These are phyloP conservation scores for Fusarium sp. DNA, from an alignment of 2,329 filamentous ascomycete species.

Conservation along the genomic window DNA sequence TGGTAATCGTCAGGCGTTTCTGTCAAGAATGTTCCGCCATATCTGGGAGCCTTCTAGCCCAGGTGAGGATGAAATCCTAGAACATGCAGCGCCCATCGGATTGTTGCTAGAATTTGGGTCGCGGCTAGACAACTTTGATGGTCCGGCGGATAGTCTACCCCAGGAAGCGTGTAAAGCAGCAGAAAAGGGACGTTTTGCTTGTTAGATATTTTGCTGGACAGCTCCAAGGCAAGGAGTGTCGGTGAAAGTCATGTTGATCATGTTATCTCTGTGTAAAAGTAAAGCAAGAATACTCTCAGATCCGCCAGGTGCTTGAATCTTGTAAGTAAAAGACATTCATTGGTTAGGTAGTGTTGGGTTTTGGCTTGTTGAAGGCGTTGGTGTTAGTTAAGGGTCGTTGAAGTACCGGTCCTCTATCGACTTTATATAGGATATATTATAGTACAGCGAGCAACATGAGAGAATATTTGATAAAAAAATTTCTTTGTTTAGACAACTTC, in stretches of 20 bases:
- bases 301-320: neutral
- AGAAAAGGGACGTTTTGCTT: neutral
- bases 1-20: neutral
- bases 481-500: too few species aligned
- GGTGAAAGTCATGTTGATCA: neutral
- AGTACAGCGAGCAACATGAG: too few species aligned
- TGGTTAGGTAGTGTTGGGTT: neutral
- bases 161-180: conserved; percentile 3
- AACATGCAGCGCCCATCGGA: neutral
- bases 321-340: neutral
- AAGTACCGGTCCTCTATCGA: neutral
- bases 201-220: neutral
- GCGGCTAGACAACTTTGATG: neutral
- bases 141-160: neutral
- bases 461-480: neutral
- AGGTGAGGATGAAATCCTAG: neutral
- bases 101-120: conserved; percentile 5
- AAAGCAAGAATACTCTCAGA: neutral
- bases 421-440: neutral
- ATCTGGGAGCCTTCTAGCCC: neutral
- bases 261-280: neutral
- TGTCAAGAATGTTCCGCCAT: conserved; percentile 6
- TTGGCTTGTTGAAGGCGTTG: neutral
- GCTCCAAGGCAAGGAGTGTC: neutral
- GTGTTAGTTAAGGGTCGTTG: neutral